Conservation (phyloP, 2,329 filamentous ascomycete genomes). For the Exophiala bonariae region DNA sequence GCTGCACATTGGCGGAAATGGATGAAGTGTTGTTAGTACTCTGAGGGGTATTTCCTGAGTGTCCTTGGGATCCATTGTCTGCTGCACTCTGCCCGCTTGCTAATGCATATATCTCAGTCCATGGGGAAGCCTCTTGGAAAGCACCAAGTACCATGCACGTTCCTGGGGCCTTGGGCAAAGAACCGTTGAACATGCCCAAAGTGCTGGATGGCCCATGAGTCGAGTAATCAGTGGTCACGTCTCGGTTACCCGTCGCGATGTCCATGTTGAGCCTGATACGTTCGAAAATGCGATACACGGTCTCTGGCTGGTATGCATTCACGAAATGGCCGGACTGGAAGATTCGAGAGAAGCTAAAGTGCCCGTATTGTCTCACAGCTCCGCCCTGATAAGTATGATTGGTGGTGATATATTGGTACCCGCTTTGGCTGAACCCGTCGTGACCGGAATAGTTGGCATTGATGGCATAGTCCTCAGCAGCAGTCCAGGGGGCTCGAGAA, state of each 20-base stretch:
- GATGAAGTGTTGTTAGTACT: too few species aligned
- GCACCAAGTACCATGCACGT: conserved; percentile 5
- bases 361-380: conserved; percentile 46
- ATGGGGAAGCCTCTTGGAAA: not conserved
- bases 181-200: not conserved
- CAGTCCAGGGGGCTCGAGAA: conserved; percentile 58
- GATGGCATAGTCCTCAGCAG: conserved; percentile 54
- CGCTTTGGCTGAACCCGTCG: conserved; percentile 48
- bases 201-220: conserved; percentile 25
- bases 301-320: conserved; percentile 56
- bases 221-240: conserved; percentile 39
- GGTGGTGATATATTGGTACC: conserved; percentile 46
- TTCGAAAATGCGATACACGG: conserved; percentile 55
- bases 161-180: not conserved
- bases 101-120: too few species aligned
- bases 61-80: too few species aligned
- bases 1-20: too few species aligned
- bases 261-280: conserved; percentile 53
- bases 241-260: conserved; percentile 54
- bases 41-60: too few species aligned
- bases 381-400: conserved; percentile 47
- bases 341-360: conserved; percentile 51
- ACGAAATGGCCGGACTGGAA: conserved; percentile 52
- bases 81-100: too few species aligned
- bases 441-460: conserved; percentile 47